Conservation (phyloP, 2,329 filamentous ascomycete genomes). For the Phaeoacremonium minimum region DNA sequence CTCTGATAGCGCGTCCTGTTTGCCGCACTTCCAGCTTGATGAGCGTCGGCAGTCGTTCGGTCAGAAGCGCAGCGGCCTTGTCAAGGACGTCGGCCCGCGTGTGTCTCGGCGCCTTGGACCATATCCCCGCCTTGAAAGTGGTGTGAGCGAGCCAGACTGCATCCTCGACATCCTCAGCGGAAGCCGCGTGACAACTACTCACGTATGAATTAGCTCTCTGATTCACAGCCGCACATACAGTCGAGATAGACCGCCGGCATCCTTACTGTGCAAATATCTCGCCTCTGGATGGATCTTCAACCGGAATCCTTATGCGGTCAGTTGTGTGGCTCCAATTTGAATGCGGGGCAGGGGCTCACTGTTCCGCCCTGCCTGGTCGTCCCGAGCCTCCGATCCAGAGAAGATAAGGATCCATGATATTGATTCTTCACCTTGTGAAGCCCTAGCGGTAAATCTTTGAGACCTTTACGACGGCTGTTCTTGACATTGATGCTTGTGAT, state of each 20-base stretch:
- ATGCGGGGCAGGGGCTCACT: too few species aligned
- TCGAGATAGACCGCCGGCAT: not conserved
- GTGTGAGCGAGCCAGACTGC: constrained; percentile 35
- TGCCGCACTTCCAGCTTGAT: constrained; percentile 62
- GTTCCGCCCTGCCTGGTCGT: too few species aligned
- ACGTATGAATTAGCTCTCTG: not conserved
- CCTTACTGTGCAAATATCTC: constrained; percentile 16
- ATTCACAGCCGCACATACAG: constrained; percentile 2
- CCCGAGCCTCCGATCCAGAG: too few species aligned
- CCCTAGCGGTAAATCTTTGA: too few species aligned
- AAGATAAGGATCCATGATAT: too few species aligned
- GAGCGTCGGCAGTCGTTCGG: constrained; percentile 45
- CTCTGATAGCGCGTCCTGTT: constrained; percentile 63
- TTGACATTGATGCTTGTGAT: too few species aligned
- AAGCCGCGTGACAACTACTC: constrained; percentile 42
- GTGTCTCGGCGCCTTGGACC: constrained; percentile 54
- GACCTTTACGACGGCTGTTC: too few species aligned
- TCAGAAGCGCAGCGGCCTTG: constrained; percentile 50
- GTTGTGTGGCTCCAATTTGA: too few species aligned
- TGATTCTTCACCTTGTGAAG: too few species aligned
- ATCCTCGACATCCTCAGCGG: constrained; percentile 34
- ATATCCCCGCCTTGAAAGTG: constrained; percentile 45
- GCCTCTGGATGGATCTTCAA: constrained; percentile 19
- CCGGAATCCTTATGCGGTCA: constrained; percentile 16
- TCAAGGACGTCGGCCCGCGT: constrained; percentile 59